Percentiles rank a stretch among this genome's conserved stretches.
phyloP scores from a whole-genome alignment of 768 basidiomycete species.

The Hericium erinaceus region DNA sequence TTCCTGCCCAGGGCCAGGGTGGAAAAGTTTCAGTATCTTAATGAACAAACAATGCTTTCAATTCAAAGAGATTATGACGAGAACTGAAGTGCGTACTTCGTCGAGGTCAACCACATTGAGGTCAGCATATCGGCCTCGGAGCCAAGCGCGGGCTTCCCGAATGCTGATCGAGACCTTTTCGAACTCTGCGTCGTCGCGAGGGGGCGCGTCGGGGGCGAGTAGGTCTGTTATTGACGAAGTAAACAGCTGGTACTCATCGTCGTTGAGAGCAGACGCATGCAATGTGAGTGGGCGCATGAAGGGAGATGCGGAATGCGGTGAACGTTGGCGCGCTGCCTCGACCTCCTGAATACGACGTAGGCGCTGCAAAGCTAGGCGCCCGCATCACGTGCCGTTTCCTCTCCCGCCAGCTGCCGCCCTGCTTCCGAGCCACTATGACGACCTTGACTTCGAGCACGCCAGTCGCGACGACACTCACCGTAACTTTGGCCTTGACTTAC shows the following conservation, averaged over 20 bases:
- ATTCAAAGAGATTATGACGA: not conserved
- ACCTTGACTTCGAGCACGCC: not conserved
- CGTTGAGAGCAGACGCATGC: slow-evolving; percentile 68
- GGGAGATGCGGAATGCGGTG: not conserved
- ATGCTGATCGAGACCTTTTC: slow-evolving; percentile 45
- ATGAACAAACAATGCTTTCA: not conserved
- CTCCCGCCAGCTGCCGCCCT: too few species aligned
- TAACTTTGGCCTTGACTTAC: not conserved
- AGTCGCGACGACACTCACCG: not conserved
- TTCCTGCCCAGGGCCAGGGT: slow-evolving; percentile 39
- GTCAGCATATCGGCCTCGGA: slow-evolving; percentile 58
- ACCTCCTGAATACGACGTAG: not conserved
- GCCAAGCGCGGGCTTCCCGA: slow-evolving; percentile 68
- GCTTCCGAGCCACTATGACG: not conserved
- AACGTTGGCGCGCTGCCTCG: not conserved
- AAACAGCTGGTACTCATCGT: slow-evolving; percentile 62
- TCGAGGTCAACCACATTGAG: slow-evolving; percentile 48
- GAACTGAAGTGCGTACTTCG: slow-evolving; percentile 30
- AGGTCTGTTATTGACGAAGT: slow-evolving; percentile 45
- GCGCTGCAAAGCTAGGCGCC: not conserved
- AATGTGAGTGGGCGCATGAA: slow-evolving; percentile 48
- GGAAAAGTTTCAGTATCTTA: slow-evolving; percentile 61
- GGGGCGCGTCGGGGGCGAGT: slow-evolving; percentile 13
- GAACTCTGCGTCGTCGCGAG: slow-evolving; percentile 37
- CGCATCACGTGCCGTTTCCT: not conserved